Conservation (phyloP, 1,139 yeast species). For the Hansenula lynferdii region DNA sequence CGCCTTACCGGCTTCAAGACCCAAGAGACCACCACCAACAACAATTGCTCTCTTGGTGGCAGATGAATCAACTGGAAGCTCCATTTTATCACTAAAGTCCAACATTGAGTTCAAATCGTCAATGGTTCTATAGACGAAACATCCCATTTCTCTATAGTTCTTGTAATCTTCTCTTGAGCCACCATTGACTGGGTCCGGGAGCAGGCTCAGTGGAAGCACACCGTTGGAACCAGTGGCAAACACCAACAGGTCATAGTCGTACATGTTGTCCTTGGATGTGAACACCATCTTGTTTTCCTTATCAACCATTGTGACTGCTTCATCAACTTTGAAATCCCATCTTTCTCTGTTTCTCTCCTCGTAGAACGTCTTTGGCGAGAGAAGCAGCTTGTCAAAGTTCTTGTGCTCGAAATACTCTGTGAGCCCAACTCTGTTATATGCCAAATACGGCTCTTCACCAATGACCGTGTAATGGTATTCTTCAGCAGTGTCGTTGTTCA, state of each 20-base stretch:
- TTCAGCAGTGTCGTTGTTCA: constrained; percentile 24
- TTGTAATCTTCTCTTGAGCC: constrained; percentile 5
- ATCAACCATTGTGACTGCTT: constrained; percentile 23
- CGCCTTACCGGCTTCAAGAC: constrained; percentile 33
- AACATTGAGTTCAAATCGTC: constrained; percentile 28
- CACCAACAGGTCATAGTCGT: constrained; percentile 25
- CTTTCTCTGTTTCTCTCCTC: constrained; percentile 22
- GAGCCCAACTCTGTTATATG: constrained; percentile 31
- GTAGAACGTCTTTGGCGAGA: constrained; percentile 28
- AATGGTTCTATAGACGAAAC: constrained; percentile 29
- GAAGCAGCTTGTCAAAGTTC: constrained; percentile 24
- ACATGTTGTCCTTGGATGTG: constrained; percentile 20
- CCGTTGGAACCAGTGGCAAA: constrained; percentile 30
- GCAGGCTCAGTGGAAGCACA: constrained; percentile 21
- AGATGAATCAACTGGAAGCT: constrained; percentile 3
- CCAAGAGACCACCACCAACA: constrained; percentile 31
- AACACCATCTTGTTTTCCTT: constrained; percentile 17
- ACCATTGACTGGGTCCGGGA: constrained; percentile 15
- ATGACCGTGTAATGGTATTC: constrained; percentile 24
- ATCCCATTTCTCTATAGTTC: constrained; percentile 24
- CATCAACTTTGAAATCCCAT: constrained; percentile 28
- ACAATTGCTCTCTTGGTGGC: constrained; percentile 26
- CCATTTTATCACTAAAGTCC: constrained; percentile 16
- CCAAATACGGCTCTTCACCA: constrained; percentile 30
- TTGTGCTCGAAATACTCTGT: constrained; percentile 29